Evolutionary conservation across 257 asterid species (phyloP).

Genomic region (Rauvolfia tetraphylla): DNA sequence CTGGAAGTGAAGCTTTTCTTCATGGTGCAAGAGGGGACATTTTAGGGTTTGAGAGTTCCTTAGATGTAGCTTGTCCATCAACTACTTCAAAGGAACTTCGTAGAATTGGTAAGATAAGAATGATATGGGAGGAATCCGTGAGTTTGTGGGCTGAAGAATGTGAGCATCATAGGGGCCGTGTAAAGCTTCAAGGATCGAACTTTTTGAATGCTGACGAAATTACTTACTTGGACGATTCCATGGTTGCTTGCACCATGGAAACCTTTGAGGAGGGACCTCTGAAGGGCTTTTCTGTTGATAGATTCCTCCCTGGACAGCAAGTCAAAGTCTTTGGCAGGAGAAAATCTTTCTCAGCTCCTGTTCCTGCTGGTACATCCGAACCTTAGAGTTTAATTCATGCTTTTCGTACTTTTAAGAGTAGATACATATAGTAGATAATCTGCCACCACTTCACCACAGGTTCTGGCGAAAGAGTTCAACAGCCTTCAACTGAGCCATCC

Average conservation of each 20-base stretch:
- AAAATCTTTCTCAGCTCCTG: slow-evolving; percentile 29
- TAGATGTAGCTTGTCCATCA: slow-evolving; percentile 21
- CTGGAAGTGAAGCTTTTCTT: slow-evolving; percentile 25
- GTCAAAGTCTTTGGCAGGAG: slow-evolving; percentile 49
- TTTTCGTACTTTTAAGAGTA: no score
- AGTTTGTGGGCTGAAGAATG: slow-evolving; percentile 52
- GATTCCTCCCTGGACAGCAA: slow-evolving; percentile 46
- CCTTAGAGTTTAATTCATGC: slow-evolving; percentile 1
- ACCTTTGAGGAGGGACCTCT: slow-evolving; percentile 48
- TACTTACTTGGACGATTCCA: slow-evolving; percentile 43
- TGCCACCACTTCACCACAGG: slow-evolving; percentile 13
- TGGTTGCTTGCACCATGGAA: slow-evolving; percentile 41
- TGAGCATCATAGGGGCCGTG: slow-evolving; percentile 38
- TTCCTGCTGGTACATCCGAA: slow-evolving; percentile 26
- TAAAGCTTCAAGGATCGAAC: slow-evolving; percentile 33
- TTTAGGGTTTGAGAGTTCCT: slow-evolving; percentile 29
- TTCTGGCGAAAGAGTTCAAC: slow-evolving; percentile 29
- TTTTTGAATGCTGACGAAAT: slow-evolving; percentile 45
- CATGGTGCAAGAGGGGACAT: slow-evolving; percentile 30
- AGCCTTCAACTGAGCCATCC: slow-evolving; percentile 31
- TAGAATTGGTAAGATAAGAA: slow-evolving; percentile 39
- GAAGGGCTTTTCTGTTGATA: slow-evolving; percentile 46
- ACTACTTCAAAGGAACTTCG: slow-evolving; percentile 28
- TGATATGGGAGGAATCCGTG: slow-evolving; percentile 51
- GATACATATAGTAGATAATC: no score